These are phyloP conservation scores for Penicillium digitatum DNA, from an alignment of 2,329 filamentous ascomycete species.

Conservation along the genomic window DNA sequence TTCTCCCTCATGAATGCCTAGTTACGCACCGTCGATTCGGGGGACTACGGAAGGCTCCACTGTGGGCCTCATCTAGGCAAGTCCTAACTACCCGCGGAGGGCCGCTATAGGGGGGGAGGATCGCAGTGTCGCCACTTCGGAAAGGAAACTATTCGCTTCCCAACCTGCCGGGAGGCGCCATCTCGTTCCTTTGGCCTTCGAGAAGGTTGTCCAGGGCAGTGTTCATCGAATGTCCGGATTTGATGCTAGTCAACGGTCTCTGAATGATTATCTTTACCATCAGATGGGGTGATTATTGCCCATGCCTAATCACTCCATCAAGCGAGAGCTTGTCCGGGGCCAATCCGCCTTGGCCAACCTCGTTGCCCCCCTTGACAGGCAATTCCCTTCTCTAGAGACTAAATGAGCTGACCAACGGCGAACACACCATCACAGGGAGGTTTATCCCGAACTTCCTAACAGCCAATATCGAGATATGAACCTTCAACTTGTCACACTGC, in stretches of 20 bases:
- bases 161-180: conserved; percentile 17
- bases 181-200: conserved; percentile 20
- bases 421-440: not conserved
- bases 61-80: conserved; percentile 22
- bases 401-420: not conserved
- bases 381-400: not conserved
- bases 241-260: not conserved
- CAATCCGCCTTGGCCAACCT: not conserved
- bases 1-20: conserved; percentile 4
- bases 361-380: not conserved
- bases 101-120: conserved; percentile 11
- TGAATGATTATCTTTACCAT: not conserved
- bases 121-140: conserved; percentile 12
- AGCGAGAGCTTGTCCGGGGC: not conserved
- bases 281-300: not conserved
- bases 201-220: conserved; percentile 15
- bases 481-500: not conserved
- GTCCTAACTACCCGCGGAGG: conserved; percentile 16
- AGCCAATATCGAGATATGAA: not conserved
- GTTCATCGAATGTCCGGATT: not conserved
- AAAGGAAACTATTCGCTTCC: conserved; percentile 18
- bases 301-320: not conserved
- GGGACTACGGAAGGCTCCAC: conserved; percentile 25
- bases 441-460: not conserved
- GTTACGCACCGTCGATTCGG: conserved; percentile 16